Percentiles rank a stretch among this genome's conserved stretches.
phyloP scores from a whole-genome alignment of 75 land plant genomes.

The Pinus tabuliformis region DNA sequence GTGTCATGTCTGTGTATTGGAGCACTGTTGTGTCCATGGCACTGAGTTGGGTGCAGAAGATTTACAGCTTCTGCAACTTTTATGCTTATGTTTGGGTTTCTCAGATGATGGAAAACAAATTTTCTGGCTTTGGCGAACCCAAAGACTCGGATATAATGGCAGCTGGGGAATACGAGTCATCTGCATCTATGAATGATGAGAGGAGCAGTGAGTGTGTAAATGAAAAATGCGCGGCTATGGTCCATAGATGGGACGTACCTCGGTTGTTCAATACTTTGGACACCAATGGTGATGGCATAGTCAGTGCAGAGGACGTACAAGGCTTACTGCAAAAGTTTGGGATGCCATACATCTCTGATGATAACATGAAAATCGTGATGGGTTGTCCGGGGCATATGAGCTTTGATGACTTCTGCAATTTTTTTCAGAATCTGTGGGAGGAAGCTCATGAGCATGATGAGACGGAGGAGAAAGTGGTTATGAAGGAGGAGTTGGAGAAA shows the following conservation, averaged over 20 bases:
- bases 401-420: background rate
- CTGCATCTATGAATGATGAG: background rate
- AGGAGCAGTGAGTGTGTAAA: background rate
- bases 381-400: background rate
- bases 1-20: background rate
- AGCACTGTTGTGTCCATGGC: background rate
- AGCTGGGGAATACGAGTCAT: background rate
- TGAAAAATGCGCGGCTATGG: background rate
- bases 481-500: slow-evolving; percentile 8
- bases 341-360: background rate
- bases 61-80: background rate
- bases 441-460: background rate
- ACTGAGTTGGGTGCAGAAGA: background rate
- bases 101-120: background rate
- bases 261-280: background rate
- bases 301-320: background rate
- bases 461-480: slow-evolving; percentile 13
- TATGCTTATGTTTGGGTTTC: background rate
- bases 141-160: background rate
- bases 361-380: slow-evolving; percentile 7
- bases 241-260: background rate
- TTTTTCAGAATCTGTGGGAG: background rate
- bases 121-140: background rate
- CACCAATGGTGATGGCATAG: background rate
- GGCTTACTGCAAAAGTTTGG: background rate